A percentile compares a stretch with the other conserved stretches of the same genome.
Evolutionary conservation across 192 early-diverging fungal species (phyloP).

Genomic region (Mortierella alpina): DNA sequence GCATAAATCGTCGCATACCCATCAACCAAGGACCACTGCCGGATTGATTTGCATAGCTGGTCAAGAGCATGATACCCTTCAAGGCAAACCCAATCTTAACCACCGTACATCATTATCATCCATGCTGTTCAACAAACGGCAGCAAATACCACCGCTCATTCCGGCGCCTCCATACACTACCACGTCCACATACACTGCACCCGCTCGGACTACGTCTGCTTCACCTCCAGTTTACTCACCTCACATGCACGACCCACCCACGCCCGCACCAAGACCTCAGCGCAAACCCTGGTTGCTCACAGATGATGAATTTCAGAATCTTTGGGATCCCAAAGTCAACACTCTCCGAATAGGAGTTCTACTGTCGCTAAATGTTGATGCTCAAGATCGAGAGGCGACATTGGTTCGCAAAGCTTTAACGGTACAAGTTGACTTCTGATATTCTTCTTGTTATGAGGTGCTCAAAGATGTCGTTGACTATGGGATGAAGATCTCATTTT

Average conservation of each 20-base stretch:
- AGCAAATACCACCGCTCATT: background rate
- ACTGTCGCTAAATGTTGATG: background rate
- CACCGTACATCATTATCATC: background rate
- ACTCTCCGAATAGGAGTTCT: conserved; percentile 26
- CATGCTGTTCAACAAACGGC: background rate
- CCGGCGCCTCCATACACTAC: no score
- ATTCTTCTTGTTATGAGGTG: background rate
- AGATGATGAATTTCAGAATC: conserved; percentile 16
- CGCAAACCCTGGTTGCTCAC: conserved; percentile 18
- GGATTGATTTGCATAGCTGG: no score
- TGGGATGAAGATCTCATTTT: background rate
- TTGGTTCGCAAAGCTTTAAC: conserved; percentile 4
- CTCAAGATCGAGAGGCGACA: background rate
- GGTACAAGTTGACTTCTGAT: conserved; percentile 11
- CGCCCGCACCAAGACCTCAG: background rate
- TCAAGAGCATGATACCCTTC: no score
- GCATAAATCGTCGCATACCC: background rate
- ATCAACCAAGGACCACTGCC: background rate
- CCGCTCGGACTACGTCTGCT: background rate
- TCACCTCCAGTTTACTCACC: background rate
- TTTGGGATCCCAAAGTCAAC: conserved; percentile 10
- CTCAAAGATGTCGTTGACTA: background rate
- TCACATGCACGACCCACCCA: background rate
- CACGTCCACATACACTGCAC: no score
- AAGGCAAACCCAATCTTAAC: background rate